Evolutionary conservation across 1,284 basidiomycete species (phyloP).

Genomic region (Cryptococcus jaspeensis): DNA sequence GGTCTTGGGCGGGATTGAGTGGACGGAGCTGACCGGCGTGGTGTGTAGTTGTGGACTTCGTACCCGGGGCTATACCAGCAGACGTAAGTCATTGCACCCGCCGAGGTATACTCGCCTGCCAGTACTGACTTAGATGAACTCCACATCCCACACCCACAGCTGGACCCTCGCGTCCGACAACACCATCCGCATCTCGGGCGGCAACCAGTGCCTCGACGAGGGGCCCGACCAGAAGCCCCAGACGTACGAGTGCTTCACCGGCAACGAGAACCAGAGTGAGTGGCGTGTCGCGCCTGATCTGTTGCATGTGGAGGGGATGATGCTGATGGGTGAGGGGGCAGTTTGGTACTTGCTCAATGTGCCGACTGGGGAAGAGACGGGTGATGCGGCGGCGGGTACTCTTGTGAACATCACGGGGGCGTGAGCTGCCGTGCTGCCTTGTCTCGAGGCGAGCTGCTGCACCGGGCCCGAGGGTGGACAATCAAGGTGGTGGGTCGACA

Average conservation of each 20-base stretch:
- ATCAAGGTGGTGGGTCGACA: too few species aligned
- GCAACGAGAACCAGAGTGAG: constrained; percentile 35
- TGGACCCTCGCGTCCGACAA: constrained; percentile 28
- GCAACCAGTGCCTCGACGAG: constrained; percentile 35
- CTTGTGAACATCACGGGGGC: too few species aligned
- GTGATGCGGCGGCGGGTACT: too few species aligned
- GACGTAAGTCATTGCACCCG: constrained; percentile 10
- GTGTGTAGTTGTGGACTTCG: constrained; percentile 18
- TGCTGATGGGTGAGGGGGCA: too few species aligned
- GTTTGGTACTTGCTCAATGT: neutral
- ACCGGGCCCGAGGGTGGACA: too few species aligned
- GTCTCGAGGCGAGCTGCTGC: too few species aligned
- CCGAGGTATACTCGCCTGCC: neutral
- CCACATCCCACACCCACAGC: constrained; percentile 4
- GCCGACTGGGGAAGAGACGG: too few species aligned
- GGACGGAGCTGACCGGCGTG: too few species aligned
- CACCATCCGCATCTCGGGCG: constrained; percentile 35
- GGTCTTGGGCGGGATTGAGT: too few species aligned
- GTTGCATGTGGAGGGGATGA: too few species aligned
- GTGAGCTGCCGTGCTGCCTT: too few species aligned
- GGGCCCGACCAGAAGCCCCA: constrained; percentile 25
- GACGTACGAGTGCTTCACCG: constrained; percentile 31
- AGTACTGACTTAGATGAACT: too few species aligned
- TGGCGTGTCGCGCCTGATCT: neutral
- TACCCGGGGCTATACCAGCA: constrained; percentile 19